phyloP scores from a whole-genome alignment of 73 alveolate species.

The Urostyla sp. region DNA sequence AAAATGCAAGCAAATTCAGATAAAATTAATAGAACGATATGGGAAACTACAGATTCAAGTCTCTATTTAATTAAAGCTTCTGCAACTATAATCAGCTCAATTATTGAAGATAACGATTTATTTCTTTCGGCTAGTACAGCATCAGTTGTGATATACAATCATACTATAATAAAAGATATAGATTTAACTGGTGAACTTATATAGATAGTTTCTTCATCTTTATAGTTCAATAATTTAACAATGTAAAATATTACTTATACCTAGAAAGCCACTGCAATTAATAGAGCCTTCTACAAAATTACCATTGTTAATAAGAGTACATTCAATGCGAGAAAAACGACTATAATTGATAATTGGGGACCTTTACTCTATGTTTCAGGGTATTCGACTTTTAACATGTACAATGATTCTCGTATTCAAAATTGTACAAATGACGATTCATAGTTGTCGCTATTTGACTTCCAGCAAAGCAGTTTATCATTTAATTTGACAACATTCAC shows the following conservation, averaged over 20 bases:
- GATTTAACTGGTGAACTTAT: conserved; percentile 11
- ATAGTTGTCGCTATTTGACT: no score
- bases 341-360: not conserved
- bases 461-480: no score
- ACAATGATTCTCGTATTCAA: not conserved
- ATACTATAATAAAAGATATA: not conserved
- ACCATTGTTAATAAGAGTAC: conserved; percentile 34
- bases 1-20: conserved; percentile 13
- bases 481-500: no score
- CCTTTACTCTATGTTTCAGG: conserved; percentile 39
- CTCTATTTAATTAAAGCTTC: conserved; percentile 52
- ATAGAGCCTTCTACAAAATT: not conserved
- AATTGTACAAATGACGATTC: not conserved
- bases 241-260: conserved; percentile 2
- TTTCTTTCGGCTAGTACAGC: conserved; percentile 41
- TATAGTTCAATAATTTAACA: conserved; percentile 15
- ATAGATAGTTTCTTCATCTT: conserved; percentile 28
- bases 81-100: conserved; percentile 20
- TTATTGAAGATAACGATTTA: conserved; percentile 27
- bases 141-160: conserved; percentile 5
- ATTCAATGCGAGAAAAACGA: not conserved
- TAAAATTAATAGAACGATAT: conserved; percentile 40
- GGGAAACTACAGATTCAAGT: conserved; percentile 49
- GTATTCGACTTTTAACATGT: not conserved
- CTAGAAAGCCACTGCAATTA: not conserved